These are phyloP conservation scores for Colletotrichum navitas DNA, from an alignment of 2,329 filamentous ascomycete genomes.

Conservation along the genomic window DNA sequence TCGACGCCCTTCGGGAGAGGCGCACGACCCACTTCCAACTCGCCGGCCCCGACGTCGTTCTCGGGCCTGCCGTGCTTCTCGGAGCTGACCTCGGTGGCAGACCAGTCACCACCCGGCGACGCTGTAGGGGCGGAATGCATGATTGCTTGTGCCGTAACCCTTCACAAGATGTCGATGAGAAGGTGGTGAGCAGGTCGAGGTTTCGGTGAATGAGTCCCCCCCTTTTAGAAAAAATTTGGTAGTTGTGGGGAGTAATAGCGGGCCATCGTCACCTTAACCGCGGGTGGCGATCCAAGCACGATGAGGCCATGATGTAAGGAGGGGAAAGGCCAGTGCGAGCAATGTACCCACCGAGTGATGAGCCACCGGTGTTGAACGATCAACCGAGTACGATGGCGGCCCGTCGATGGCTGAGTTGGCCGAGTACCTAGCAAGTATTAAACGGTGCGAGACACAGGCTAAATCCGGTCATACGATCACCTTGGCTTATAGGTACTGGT, in stretches of 20 bases:
- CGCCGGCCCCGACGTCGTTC: constrained; percentile 9
- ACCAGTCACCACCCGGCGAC: constrained; percentile 15
- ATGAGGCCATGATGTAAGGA: constrained; percentile 12
- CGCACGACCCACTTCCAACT: neutral
- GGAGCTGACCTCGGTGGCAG: neutral
- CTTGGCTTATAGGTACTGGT: neutral
- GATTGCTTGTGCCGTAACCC: constrained; percentile 16
- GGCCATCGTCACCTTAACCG: constrained; percentile 13
- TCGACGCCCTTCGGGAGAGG: neutral
- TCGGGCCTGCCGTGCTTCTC: constrained; percentile 17
- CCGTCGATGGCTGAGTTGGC: neutral
- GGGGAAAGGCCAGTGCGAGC: constrained; percentile 7
- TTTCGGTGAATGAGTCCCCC: neutral
- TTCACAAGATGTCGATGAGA: constrained; percentile 1
- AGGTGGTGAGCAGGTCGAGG: constrained; percentile 12
- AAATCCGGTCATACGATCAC: neutral
- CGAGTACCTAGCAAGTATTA: neutral
- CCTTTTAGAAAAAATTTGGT: constrained; percentile 15
- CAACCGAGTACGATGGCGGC: neutral
- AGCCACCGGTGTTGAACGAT: neutral
- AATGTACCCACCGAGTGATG: neutral
- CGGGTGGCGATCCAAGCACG: constrained; percentile 7
- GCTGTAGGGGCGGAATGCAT: constrained; percentile 20
- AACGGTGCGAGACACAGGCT: neutral
- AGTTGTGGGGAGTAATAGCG: constrained; percentile 24